Percentiles rank a stretch among this genome's conserved stretches.
Evolutionary conservation across 306 rosid genomes (phyloP).

Genomic region (Citrullus amarus): DNA sequence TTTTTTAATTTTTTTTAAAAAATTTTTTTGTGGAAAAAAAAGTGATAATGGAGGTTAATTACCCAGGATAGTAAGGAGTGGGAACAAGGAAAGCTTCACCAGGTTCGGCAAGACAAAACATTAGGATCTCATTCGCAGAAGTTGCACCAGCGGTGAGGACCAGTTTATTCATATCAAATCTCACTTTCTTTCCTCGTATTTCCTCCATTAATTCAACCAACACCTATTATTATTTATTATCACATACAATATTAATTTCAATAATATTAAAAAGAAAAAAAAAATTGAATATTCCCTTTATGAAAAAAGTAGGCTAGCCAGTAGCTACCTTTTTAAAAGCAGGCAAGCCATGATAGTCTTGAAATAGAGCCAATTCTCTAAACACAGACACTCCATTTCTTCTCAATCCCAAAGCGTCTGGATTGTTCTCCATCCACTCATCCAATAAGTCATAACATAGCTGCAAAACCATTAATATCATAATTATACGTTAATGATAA

Average conservation of each 20-base stretch:
- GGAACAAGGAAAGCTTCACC: conserved; percentile 89
- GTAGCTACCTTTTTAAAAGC: conserved; percentile 54
- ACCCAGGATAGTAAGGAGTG: conserved; percentile 91
- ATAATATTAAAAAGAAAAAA: neutral
- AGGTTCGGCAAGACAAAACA: conserved; percentile 71
- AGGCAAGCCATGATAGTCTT: conserved; percentile 79
- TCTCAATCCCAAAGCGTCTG: conserved; percentile 38
- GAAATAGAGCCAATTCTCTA: conserved; percentile 73
- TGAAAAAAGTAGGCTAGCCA: neutral
- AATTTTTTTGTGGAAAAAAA: too few species aligned
- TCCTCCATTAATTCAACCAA: conserved; percentile 49
- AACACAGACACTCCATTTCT: conserved; percentile 44
- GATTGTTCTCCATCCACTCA: conserved; percentile 50
- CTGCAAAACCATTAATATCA: conserved; percentile 20
- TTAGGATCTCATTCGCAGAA: conserved; percentile 71
- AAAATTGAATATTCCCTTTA: neutral
- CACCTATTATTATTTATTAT: conserved; percentile 21
- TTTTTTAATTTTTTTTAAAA: neutral
- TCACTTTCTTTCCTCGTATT: conserved; percentile 47
- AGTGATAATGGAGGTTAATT: too few species aligned
- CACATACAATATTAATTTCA: neutral
- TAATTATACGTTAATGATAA: too few species aligned
- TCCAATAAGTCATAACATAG: conserved; percentile 60
- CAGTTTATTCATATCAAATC: conserved; percentile 33
- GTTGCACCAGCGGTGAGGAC: conserved; percentile 87